Base-by-base conservation (phyloP, 2,329 filamentous ascomycete species). In the Apiospora marii region DNA sequence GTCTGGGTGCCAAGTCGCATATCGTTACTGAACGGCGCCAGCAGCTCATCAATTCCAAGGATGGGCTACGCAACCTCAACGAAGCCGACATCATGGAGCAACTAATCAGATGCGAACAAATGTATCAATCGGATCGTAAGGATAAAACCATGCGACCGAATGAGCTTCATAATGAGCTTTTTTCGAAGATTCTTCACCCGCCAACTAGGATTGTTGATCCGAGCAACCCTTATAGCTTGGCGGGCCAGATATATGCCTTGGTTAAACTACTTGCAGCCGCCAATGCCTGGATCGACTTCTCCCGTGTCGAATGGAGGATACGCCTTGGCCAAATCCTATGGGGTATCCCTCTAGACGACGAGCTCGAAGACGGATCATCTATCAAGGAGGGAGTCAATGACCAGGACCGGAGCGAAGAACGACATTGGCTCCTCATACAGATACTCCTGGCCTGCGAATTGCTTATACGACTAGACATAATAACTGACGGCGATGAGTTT, bases 271-370 rank as follows among this genome's bases (percentile, higher is more conserved):
- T 94, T 64, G 89, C 88, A 0, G 83, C 89, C 10, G 87, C 90
- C 71, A 91, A 92, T 72, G 88, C 93, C 67, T 94, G 92, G 92
- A 87, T 92, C 70, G 92, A 94, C 80, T 92, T 94, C 75, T 92
- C 91, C 27, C 87, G 91, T 44, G 90, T 94, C 8, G 92, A 94
- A 79, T 94, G 92, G 92, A 88, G 92, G 49, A 92, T 94, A 72
- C 87, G 92, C 16, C 84, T 94, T 1, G 92, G 92, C 8, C 92
- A 94, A 81, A 86, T 94, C 58, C 82, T 94, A 2, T 94, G 92
- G 92, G 91, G 88, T 22, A 83, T 85, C 22, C 82, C 84, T 7
- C 79, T 85, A 37, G 87, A 88, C 58, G 88, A 89, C 74, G 84
- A 86, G 67, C 75, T 87, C n/a, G 85, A 86, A 61, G 89, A 90